Conservation (phyloP, 495 filamentous ascomycete genomes). For the Aspergillus sparsus region DNA sequence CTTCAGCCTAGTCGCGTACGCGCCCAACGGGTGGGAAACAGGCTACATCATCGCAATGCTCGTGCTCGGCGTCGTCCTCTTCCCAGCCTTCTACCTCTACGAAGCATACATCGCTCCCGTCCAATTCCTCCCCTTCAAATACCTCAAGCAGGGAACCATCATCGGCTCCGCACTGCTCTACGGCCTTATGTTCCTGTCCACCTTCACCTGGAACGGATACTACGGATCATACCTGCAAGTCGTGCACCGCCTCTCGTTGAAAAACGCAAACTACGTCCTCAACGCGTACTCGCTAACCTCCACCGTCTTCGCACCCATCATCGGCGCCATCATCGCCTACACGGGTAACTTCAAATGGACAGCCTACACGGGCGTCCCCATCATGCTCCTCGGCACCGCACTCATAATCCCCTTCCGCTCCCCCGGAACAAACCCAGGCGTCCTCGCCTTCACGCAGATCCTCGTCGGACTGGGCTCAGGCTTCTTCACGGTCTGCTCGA, state of each 20-base stretch:
- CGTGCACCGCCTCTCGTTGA: constrained; percentile 56
- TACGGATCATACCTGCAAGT: constrained; percentile 68
- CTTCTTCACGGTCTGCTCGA: constrained; percentile 57
- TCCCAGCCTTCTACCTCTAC: constrained; percentile 55
- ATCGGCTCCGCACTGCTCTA: constrained; percentile 57
- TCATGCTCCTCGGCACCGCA: constrained; percentile 54
- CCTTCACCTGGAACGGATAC: constrained; percentile 63
- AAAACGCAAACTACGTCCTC: constrained; percentile 51
- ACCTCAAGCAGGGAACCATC: constrained; percentile 61
- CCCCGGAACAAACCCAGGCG: constrained; percentile 53
- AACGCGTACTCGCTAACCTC: constrained; percentile 50
- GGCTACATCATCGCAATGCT: constrained; percentile 54
- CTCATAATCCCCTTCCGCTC: constrained; percentile 66
- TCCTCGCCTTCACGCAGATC: constrained; percentile 69
- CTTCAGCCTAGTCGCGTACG: constrained; percentile 46
- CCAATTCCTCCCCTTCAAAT: constrained; percentile 56
- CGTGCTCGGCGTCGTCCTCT: constrained; percentile 51
- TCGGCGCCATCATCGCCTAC: constrained; percentile 51
- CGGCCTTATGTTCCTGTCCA: constrained; percentile 57
- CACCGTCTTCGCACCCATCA: constrained; percentile 40
- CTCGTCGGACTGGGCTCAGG: constrained; percentile 63
- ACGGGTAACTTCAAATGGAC: constrained; percentile 54
- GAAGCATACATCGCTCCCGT: constrained; percentile 53
- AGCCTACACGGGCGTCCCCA: constrained; percentile 56
- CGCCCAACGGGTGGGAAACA: constrained; percentile 45